A percentile compares a stretch with the other conserved stretches of the same genome.
Conservation (phyloP, 345 rosid genomes). For the Populus deltoides region DNA sequence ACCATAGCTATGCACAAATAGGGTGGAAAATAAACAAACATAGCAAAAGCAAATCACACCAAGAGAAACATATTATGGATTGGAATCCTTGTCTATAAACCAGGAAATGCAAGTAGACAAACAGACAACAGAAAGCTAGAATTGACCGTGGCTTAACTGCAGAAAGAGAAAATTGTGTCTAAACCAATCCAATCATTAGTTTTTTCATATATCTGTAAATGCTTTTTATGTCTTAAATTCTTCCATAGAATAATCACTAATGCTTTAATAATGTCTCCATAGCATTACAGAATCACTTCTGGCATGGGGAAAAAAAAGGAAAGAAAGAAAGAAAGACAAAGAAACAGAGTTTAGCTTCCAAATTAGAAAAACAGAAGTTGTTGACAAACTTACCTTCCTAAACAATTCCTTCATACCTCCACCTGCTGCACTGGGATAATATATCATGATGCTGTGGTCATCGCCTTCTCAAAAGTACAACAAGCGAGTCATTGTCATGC, state of each 20-base stretch:
- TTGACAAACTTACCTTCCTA: slow-evolving; percentile 65
- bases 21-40: neutral
- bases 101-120: neutral
- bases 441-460: slow-evolving; percentile 97
- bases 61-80: neutral
- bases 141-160: neutral
- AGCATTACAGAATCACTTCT: neutral
- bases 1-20: slow-evolving; percentile 2
- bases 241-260: slow-evolving; percentile 1
- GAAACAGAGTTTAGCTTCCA: neutral
- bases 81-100: neutral
- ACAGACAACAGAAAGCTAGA: neutral
- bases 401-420: slow-evolving; percentile 99
- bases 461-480: slow-evolving; percentile 61
- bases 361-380: neutral
- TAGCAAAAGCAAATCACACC: neutral
- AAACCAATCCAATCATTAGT: neutral
- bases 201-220: neutral
- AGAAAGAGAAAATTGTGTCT: neutral
- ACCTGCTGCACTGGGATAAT: slow-evolving; percentile 98
- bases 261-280: neutral
- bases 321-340: neutral
- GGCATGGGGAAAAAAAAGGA: too few species aligned
- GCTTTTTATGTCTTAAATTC: neutral
- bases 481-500: slow-evolving; percentile 5